A percentile compares a stretch with the other conserved stretches of the same genome.
phyloP scores from a whole-genome alignment of 2,329 filamentous ascomycete genomes.

The Botrytis tulipae region DNA sequence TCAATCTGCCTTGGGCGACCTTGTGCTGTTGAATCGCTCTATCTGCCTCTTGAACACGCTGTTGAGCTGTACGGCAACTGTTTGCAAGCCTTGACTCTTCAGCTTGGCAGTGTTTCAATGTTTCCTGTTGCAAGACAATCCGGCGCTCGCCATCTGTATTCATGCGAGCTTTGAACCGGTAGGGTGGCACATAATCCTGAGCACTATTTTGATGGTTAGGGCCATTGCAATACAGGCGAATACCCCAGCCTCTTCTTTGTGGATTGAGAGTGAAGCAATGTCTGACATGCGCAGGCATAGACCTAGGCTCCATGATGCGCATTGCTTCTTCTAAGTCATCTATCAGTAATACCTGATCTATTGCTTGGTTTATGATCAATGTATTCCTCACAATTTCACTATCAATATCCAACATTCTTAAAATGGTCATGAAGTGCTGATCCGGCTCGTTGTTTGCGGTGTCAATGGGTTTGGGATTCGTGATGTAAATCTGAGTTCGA shows the following conservation, averaged over 20 bases:
- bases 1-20: slow-evolving; percentile 48
- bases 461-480: slow-evolving; percentile 54
- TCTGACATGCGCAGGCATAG: slow-evolving; percentile 64
- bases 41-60: slow-evolving; percentile 48
- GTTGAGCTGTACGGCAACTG: slow-evolving; percentile 40
- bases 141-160: slow-evolving; percentile 71
- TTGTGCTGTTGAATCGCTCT: slow-evolving; percentile 51
- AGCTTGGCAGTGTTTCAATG: slow-evolving; percentile 51
- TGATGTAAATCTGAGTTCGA: slow-evolving; percentile 52
- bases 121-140: slow-evolving; percentile 52
- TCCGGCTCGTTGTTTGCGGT: slow-evolving; percentile 72
- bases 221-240: slow-evolving; percentile 53
- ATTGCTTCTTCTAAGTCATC: slow-evolving; percentile 65
- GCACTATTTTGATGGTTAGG: slow-evolving; percentile 43
- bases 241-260: slow-evolving; percentile 55
- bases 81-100: slow-evolving; percentile 52
- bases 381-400: slow-evolving; percentile 75
- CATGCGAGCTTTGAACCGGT: slow-evolving; percentile 61
- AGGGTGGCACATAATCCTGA: slow-evolving; percentile 47
- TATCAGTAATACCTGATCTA: slow-evolving; percentile 84
- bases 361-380: slow-evolving; percentile 75
- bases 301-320: slow-evolving; percentile 63
- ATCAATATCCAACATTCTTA: slow-evolving; percentile 79
- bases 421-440: slow-evolving; percentile 67
- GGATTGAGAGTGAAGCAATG: slow-evolving; percentile 71